Percentiles rank a stretch among this genome's conserved stretches.
Evolutionary conservation across 1,139 yeast species (phyloP).

Genomic region (Lodderomyces theae): DNA sequence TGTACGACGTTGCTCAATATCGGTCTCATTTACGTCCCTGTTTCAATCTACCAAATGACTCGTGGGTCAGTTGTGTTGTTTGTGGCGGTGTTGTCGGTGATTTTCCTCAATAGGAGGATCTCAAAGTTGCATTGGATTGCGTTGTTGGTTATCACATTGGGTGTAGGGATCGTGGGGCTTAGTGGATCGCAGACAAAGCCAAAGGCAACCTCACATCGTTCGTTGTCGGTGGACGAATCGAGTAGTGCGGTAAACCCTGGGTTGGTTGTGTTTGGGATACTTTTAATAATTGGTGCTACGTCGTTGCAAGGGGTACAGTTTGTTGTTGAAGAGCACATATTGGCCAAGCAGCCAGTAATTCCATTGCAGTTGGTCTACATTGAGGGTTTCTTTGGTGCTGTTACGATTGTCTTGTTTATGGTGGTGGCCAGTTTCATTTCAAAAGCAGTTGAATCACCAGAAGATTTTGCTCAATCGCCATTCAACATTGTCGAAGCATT

Average conservation of each 20-base stretch:
- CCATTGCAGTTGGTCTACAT: constrained; percentile 71
- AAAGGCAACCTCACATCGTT: no score
- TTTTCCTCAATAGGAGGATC: constrained; percentile 57
- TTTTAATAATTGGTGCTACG: constrained; percentile 59
- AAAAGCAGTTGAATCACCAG: constrained; percentile 31
- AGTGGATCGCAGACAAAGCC: constrained; percentile 49
- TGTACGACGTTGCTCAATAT: constrained; percentile 76
- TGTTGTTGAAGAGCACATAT: constrained; percentile 72
- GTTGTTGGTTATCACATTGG: constrained; percentile 56
- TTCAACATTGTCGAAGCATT: constrained; percentile 59
- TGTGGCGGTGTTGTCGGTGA: constrained; percentile 69
- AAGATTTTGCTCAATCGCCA: constrained; percentile 41
- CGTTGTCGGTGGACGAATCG: no score
- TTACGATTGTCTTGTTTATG: constrained; percentile 45
- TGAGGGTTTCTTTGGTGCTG: constrained; percentile 70
- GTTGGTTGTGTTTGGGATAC: constrained; percentile 51
- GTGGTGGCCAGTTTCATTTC: constrained; percentile 41
- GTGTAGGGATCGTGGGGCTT: constrained; percentile 71
- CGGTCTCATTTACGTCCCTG: constrained; percentile 76
- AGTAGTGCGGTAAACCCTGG: constrained; percentile 17
- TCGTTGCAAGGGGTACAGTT: constrained; percentile 71
- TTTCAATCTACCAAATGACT: constrained; percentile 83
- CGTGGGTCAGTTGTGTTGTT: constrained; percentile 75
- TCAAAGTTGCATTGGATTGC: constrained; percentile 69
- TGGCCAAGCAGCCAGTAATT: constrained; percentile 50